These are phyloP conservation scores for Periglandula ipomoeae DNA, from an alignment of 2,329 filamentous ascomycete genomes.

Conservation along the genomic window DNA sequence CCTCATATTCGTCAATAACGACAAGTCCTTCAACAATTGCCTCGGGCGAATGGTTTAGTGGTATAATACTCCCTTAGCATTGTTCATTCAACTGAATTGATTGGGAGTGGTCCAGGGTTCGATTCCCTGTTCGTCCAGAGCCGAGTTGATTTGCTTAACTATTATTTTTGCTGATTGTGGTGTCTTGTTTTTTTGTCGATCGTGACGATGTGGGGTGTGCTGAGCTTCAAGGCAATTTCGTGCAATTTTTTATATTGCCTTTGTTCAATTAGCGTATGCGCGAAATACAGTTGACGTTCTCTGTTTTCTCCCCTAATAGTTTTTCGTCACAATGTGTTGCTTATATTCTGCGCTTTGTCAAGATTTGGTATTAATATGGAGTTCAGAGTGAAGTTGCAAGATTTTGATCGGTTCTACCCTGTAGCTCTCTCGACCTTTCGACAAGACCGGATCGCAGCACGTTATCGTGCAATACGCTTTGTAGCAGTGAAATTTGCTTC, in stretches of 20 bases:
- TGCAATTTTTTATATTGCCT: too few species aligned
- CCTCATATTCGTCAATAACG: neutral
- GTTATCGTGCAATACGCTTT: too few species aligned
- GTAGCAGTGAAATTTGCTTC: neutral
- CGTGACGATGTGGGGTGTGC: neutral
- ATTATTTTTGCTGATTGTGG: neutral
- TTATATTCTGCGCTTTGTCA: too few species aligned
- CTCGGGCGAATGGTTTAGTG: slow-evolving; percentile 14
- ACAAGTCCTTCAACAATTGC: accelerated
- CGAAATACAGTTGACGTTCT: too few species aligned
- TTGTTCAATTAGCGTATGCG: too few species aligned
- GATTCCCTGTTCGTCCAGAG: slow-evolving; percentile 16
- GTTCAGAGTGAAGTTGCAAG: too few species aligned
- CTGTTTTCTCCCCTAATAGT: too few species aligned
- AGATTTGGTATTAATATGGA: too few species aligned
- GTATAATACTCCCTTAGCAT: slow-evolving; percentile 17
- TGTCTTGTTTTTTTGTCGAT: neutral
- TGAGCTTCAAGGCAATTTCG: too few species aligned
- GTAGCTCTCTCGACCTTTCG: neutral
- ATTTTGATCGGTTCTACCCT: neutral
- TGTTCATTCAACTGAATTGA: accelerated
- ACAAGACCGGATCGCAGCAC: too few species aligned
- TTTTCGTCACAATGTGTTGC: too few species aligned
- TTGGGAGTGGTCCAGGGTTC: slow-evolving; percentile 16
- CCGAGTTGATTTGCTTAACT: neutral